Evolutionary conservation across 1,284 basidiomycete genomes (phyloP).

Genomic region (Uromyces viciae-fabae): DNA sequence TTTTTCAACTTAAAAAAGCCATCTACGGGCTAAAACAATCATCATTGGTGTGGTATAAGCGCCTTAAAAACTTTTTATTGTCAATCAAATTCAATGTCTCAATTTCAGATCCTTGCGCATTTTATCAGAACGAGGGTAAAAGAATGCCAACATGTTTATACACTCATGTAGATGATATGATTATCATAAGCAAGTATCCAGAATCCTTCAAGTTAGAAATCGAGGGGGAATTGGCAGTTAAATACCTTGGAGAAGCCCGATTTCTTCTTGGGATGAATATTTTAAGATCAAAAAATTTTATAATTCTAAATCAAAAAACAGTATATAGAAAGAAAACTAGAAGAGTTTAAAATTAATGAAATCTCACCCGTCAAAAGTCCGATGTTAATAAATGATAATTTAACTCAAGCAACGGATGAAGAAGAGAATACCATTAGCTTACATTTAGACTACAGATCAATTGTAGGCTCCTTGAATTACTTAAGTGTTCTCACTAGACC

Average conservation of each 20-base stretch:
- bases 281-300: background rate
- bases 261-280: background rate
- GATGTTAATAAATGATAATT: background rate
- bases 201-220: background rate
- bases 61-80: background rate
- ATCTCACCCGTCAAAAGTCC: background rate
- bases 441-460: background rate
- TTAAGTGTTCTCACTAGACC: background rate
- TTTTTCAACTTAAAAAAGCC: background rate
- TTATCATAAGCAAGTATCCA: background rate
- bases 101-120: background rate
- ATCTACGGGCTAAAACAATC: background rate
- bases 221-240: background rate
- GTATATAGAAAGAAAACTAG: background rate
- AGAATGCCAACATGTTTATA: background rate
- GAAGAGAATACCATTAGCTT: background rate
- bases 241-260: background rate
- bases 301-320: background rate
- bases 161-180: background rate
- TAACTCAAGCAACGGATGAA: background rate
- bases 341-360: background rate
- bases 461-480: background rate
- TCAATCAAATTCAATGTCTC: background rate
- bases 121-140: background rate
- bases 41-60: background rate